Conservation (phyloP, 139 green algal species). For the Chlorella sp. region DNA sequence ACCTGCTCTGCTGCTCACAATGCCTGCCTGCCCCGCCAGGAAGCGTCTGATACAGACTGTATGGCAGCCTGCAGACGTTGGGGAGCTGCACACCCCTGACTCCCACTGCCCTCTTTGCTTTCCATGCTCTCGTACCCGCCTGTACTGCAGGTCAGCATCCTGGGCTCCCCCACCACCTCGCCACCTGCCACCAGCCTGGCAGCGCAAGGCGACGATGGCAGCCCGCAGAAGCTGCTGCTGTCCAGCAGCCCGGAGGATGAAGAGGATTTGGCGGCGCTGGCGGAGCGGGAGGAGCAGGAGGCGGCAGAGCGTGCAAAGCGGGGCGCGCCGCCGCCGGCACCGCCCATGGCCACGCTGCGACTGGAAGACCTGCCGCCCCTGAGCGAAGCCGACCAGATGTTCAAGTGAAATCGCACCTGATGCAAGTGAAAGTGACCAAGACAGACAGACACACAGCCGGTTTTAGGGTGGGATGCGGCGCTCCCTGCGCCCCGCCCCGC, state of each 20-base stretch:
- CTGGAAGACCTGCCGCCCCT: slow-evolving; percentile 17
- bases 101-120: not conserved
- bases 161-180: no score
- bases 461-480: no score
- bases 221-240: not conserved
- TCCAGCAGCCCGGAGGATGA: not conserved
- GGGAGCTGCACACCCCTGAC: not conserved
- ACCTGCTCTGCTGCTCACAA: not conserved
- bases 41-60: no score
- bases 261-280: not conserved
- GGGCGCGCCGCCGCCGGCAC: not conserved
- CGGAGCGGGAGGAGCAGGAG: not conserved
- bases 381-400: not conserved
- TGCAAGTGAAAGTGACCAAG: no score
- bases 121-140: no score
- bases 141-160: not conserved
- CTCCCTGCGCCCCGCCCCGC: no score
- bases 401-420: no score
- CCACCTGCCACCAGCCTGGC: not conserved
- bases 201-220: not conserved
- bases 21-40: not conserved
- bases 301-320: not conserved
- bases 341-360: not conserved
- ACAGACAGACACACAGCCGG: no score
- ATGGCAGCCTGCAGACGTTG: no score